Evolutionary conservation across 2,329 filamentous ascomycete species (phyloP).

Genomic region (Cordyceps javanica): DNA sequence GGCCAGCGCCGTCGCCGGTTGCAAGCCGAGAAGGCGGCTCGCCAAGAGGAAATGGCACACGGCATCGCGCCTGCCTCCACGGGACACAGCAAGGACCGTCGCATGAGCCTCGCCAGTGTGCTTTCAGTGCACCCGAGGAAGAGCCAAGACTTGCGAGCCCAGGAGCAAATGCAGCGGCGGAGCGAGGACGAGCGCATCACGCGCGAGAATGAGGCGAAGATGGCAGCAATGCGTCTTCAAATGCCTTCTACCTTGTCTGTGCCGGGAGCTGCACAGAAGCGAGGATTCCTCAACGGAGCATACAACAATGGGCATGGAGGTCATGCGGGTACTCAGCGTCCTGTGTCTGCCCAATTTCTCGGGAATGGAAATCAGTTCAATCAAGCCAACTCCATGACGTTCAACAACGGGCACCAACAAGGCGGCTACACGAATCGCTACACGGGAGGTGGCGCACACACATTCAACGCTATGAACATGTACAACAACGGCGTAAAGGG

Average conservation of each 20-base stretch:
- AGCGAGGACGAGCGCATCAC: constrained; percentile 35
- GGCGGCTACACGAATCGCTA: constrained; percentile 13
- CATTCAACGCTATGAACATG: neutral
- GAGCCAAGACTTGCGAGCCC: constrained; percentile 34
- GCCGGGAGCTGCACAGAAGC: constrained; percentile 27
- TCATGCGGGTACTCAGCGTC: constrained; percentile 21
- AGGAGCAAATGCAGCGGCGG: constrained; percentile 34
- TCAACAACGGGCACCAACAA: neutral
- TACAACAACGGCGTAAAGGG: constrained; percentile 11
- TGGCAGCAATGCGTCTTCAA: constrained; percentile 42
- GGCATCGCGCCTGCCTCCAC: constrained; percentile 18
- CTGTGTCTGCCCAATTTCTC: constrained; percentile 19
- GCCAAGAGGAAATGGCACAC: constrained; percentile 47
- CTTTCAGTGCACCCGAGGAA: constrained; percentile 38
- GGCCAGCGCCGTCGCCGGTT: constrained; percentile 70
- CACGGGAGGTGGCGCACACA: neutral
- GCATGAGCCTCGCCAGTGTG: constrained; percentile 56
- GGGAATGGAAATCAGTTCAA: constrained; percentile 17
- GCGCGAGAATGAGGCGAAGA: constrained; percentile 40
- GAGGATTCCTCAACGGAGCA: constrained; percentile 45
- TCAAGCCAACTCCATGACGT: constrained; percentile 18
- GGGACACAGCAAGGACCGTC: constrained; percentile 20
- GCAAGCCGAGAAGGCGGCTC: constrained; percentile 62
- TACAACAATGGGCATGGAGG: constrained; percentile 50
- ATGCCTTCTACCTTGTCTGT: constrained; percentile 38